Base-by-base conservation (phyloP, 139 green algal genomes). In the Asterochloris sp. region DNA sequence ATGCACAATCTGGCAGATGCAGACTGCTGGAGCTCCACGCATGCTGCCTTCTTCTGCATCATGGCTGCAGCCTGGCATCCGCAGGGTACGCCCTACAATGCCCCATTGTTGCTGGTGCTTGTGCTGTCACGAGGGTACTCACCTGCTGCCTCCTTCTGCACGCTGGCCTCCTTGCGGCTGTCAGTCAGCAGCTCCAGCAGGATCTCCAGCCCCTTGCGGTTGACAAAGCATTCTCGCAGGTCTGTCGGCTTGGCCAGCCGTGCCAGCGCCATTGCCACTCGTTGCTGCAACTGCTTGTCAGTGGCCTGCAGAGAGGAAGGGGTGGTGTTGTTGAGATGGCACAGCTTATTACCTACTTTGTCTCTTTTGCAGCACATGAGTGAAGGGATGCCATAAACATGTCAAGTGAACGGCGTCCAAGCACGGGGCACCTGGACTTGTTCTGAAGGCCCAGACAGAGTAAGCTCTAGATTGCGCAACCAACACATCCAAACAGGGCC, bases 131-230 rank as follows among this genome's bases (percentile, higher is more conserved):
- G 6, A 54, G 38, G 38, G 13, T 16, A 23, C 60, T 19, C 73
- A 86, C 87, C 84, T 86, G 87, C 84, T 23, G 84, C 84, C 62
- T 88, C 78, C 26, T 68, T 81, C 67, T 85, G 83, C 60, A 29
- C 28, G 17, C 23, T 63, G 16, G 63, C 54, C 12, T 84, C 78
- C 12, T 68, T 10, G 15, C 80, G 61, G 12, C 83, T 77, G 76
- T 94, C 89, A 23, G 84, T 91, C 47, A 98, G 78, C 86, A 98
- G 91, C 78, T 95, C 88, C 74, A 98, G 83, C 82, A 99, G 88
- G 47, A 98, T 87, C 24, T 98, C 90, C 78, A 98, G 84, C 28
- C 93, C 96, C 16, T 87, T 82, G 54, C 90, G 83, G 63, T 97
- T 89, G 0, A 96, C 80, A 83, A 98, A 97, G 15, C 96, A 93